Evolutionary conservation across 2,329 filamentous ascomycete genomes (phyloP), one percentile per base, ranked within the genome.

Genomic region (Ophiostoma quercus): DNA sequence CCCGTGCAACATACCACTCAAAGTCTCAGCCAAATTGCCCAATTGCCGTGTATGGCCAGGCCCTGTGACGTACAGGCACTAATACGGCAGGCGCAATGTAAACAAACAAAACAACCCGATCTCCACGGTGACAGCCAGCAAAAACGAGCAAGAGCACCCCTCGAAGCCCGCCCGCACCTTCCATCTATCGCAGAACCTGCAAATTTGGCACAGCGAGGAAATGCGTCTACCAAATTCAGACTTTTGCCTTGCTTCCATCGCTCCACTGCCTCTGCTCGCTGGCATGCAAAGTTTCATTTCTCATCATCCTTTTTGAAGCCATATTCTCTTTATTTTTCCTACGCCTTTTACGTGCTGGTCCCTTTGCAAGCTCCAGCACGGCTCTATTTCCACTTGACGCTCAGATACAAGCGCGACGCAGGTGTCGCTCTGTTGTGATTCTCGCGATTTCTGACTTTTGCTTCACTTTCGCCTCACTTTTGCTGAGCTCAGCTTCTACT

Each of bases 21-120:
- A 41, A 14, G 39, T 14, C 39, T 41, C 39, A 41, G 12, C 39
- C 39, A 41, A 68, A 68, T 63, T 71, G 70, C 71, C 71, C 34
- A 34, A 34, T 34, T 34, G 34, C 34, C 34, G 34, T 34, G 34
- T 70, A 66, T 70, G 68, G 39, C 60, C 29, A 43, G 62, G 32
- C 51, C 63, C 29, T 72, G 54, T 69, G 68, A 69, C 70, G 68
- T 68, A 71, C 43, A 47, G 16, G 43, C 7, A 47, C 67, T n/a
- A 39, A 37, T 34, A 19, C 6, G 65, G 69, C 43, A 66, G 37
- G 69, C 11, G 43, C 54, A 51, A 71, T 70, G 73, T 74, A 74
- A 74, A 74, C 73, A 74, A 74, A 74, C 73, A 74, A 72, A 68
- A 63, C 57, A 37, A 34, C 65, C 68, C 73, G 70, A 73, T 74